A percentile compares a stretch with the other conserved stretches of the same genome.
These are phyloP conservation scores for Metschnikowia bowlesiae DNA, from an alignment of 805 yeast species.

Conservation along the genomic window DNA sequence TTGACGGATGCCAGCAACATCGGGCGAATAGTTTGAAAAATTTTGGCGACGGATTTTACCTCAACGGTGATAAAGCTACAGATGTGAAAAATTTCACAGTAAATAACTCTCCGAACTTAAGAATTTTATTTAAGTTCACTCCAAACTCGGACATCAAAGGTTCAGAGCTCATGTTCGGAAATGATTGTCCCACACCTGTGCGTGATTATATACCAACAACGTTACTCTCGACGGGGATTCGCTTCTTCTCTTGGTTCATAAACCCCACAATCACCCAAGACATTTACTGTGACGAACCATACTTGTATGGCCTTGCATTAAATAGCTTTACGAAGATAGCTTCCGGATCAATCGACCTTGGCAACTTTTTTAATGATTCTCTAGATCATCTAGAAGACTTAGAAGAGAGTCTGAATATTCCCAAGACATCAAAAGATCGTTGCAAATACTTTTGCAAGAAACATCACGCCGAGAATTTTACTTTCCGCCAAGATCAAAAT, in stretches of 20 bases:
- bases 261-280: slow-evolving; percentile 67
- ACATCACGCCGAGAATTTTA: slow-evolving; percentile 36
- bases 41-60: slow-evolving; percentile 22
- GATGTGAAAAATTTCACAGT: neutral
- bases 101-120: slow-evolving; percentile 24
- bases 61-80: slow-evolving; percentile 18
- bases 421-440: slow-evolving; percentile 25
- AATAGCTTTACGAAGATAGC: slow-evolving; percentile 51
- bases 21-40: slow-evolving; percentile 29
- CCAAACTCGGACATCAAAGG: slow-evolving; percentile 47
- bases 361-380: neutral
- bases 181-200: slow-evolving; percentile 60
- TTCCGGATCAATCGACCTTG: slow-evolving; percentile 13
- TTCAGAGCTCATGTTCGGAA: slow-evolving; percentile 58
- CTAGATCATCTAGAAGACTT: slow-evolving; percentile 23
- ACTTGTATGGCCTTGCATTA: slow-evolving; percentile 56
- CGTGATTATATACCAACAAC: slow-evolving; percentile 54
- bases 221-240: slow-evolving; percentile 44
- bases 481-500: slow-evolving; percentile 31
- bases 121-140: slow-evolving; percentile 33
- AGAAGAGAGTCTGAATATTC: slow-evolving; percentile 31
- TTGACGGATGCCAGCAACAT: slow-evolving; percentile 41
- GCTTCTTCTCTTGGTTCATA: slow-evolving; percentile 52
- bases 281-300: slow-evolving; percentile 56
- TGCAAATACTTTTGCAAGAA: slow-evolving; percentile 41